Base-by-base conservation (phyloP, 176 grass and related monocot genomes). In the Eleusine indica region DNA sequence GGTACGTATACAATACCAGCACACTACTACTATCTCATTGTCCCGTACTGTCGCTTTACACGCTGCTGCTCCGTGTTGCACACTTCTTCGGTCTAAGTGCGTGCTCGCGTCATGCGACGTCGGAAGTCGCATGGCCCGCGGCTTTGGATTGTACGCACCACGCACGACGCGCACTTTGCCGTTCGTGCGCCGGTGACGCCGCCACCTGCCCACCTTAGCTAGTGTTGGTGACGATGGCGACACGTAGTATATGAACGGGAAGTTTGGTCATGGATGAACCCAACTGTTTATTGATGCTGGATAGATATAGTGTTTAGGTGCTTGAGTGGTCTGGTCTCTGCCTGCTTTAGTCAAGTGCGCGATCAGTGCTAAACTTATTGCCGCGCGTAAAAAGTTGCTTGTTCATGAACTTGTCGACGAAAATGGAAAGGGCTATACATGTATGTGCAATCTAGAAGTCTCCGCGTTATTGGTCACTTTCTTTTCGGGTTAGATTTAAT, bases 121-220 rank as follows among this genome's bases (percentile, higher is more conserved):
- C 6, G 64, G 8, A 48, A n/a, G 1, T 18, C 18, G 65, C 48
- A 37, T 54, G 71, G 8, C 16, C 47, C 58, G 76, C 53, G 52
- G 57, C 29, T 73, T 14, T 10, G 69, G 79, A 35, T 35, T 35
- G 32, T 1, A 35, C 81, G 81, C 49, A 7, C 4, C 48, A 19
- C 49, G 51, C 44, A 53, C 77, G 66, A 41, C 29, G 61, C 81
- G 75, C 81, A 85, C 76, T 79, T 14, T 14, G 37, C 70, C 70
- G 60, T 62, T 80, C 56, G 60, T 81, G 79, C 81, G 76, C 30
- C 25, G 49, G 19, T 49, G 85, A 29, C 39, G 40, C 14, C 68
- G 67, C 18, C 25, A 25, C 25, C 43, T 25, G 32, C 32, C 22
- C 22, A 14, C 65, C 7, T 21, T n/a, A 32, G 47, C 58, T 30